Base-by-base conservation (phyloP, 1,284 basidiomycete species). In the Prillingera fragicola region DNA sequence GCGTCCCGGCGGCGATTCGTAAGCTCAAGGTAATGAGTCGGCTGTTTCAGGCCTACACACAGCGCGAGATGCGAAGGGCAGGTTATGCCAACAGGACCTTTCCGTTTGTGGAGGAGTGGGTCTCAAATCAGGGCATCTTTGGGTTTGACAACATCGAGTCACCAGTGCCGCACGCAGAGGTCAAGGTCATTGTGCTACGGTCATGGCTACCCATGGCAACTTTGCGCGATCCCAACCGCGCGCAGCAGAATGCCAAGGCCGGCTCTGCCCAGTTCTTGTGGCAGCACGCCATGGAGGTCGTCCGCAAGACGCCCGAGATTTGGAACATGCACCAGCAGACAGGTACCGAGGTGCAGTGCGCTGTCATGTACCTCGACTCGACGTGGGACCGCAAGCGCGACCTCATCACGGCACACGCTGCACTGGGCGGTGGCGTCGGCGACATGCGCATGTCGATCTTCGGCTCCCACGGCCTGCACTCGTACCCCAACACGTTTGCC, bases 1-100 rank as follows among this genome's bases (percentile, higher is more conserved):
- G 8, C 8, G 21, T 24, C 7, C 34, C 34, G 18, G 21, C 21
- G 25, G 34, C 34, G 22, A 23, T 36, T 23, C 34, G 25, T 23
- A 36, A 36, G 34, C 25, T 17, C 25, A 36, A 14, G 34, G 25
- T 36, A 24, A 29, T n/a, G n/a, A n/a, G 27, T 29, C 10, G 27
- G n/a, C 39, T 47, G 21, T 47, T 39, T 39, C 45, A 47, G 9
- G 34, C 34, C 9, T 47, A 47, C 35, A 47, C 45, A 5, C 31
- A 22, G 4, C 38, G 42, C 38, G 39, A 47, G 35, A 47, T 47
- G 45, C 27, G 31, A 25, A 38, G 40, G 17, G 25, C 36, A 3
- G 45, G 45, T 1, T 47, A 41, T 19, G 45, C 39, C 19, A 24
- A 35, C 8, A 39, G 45, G 19, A 42, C 40, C 6, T 47, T 47